These are phyloP conservation scores for Nicotiana sylvestris DNA, from an alignment of 257 asterid species.

Conservation along the genomic window DNA sequence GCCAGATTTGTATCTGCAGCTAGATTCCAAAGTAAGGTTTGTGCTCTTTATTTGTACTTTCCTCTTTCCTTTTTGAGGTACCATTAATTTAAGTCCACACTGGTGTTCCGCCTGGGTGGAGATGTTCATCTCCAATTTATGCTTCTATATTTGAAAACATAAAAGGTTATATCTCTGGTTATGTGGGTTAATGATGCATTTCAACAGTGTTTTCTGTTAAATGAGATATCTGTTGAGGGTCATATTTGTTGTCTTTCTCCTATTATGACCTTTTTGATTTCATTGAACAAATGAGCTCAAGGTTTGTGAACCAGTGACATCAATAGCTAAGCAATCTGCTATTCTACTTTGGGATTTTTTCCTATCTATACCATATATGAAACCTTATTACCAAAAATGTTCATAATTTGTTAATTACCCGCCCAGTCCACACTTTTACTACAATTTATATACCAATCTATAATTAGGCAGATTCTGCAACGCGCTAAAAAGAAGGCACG, in stretches of 20 bases:
- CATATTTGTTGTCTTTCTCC: background rate
- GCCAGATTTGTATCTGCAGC: background rate
- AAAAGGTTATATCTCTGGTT: background rate
- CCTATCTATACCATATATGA: too few relatives aligned
- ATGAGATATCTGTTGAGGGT: background rate
- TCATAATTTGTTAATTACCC: too few relatives aligned
- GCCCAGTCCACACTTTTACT: too few relatives aligned
- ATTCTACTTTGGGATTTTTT: background rate
- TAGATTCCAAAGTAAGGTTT: slow-evolving; percentile 1
- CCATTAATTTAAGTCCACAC: background rate
- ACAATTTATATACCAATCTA: too few relatives aligned
- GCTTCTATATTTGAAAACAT: background rate
- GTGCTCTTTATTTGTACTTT: background rate
- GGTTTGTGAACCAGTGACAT: background rate
- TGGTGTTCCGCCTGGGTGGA: background rate
- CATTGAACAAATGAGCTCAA: background rate
- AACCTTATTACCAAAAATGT: too few relatives aligned
- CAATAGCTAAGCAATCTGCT: background rate
- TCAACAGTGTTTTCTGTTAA: background rate
- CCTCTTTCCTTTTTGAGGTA: background rate
- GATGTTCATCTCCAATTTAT: background rate
- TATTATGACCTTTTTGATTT: background rate
- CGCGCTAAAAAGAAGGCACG: too few relatives aligned
- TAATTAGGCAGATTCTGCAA: too few relatives aligned
- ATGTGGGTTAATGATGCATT: background rate